Base-by-base conservation (phyloP, 2,329 filamentous ascomycete species). In the Fusarium continuum region DNA sequence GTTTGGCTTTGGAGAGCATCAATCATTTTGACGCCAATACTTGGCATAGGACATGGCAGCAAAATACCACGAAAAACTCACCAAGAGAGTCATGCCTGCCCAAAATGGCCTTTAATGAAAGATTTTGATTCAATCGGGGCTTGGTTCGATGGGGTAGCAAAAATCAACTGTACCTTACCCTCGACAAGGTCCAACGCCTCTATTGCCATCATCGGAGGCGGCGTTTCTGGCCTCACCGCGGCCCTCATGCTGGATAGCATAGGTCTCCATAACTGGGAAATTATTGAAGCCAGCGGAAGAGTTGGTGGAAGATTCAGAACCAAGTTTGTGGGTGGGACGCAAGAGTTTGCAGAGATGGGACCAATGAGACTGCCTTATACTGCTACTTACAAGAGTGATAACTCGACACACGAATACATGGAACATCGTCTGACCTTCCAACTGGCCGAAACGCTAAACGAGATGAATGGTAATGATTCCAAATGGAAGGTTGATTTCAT, bases 371-470 rank as follows among this genome's bases (percentile, higher is more conserved):
- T 90, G 63, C 87, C 88, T 0, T 78, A 83, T 14, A 80, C 78
- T 3, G 80, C 84, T 61, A 71, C 80, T 3, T 79, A 80, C 23
- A 79, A 80, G 4, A 77, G 78, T 17, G 80, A 79, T n/a, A 86
- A 87, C 61, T 79, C 84, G 66, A 88, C 83, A 0, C 76, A 78
- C 61, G 81, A 86, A 55, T 85, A 89, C 61, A 81, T 82, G 8
- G 88, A 90, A 64, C 86, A 89, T 68, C 80, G 85, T 59, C 79
- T 90, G 70, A 85, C 89, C 0, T 89, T 88, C 72, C 85, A 89
- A 69, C 78, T 90, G 3, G 86, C 82, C 3, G 80, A 80, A 6
- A 81, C 83, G 47, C 76, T 90, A 57, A 90, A 90, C 72, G 70
- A 78, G 26, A 75, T 88, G 67, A 90, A 90, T 72, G 75, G 75